A percentile compares a stretch with the other conserved stretches of the same genome.
These are phyloP conservation scores for Hyphodiscus hymeniophilus DNA, from an alignment of 495 filamentous ascomycete species.

Conservation along the genomic window DNA sequence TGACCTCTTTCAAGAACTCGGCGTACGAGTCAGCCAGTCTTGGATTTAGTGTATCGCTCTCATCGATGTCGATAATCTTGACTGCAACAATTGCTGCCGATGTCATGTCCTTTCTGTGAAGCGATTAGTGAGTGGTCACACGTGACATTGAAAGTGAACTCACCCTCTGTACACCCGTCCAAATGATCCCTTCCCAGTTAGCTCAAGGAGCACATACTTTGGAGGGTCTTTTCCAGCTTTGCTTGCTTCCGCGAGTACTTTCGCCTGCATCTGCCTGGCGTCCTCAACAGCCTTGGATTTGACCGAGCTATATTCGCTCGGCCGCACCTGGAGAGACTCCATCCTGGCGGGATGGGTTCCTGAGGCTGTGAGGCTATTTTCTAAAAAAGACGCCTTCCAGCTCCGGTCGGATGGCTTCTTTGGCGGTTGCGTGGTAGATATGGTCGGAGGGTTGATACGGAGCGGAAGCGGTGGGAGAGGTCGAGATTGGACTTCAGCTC, in stretches of 20 bases:
- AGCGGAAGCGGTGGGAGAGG: background rate
- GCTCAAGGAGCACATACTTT: conserved; percentile 70
- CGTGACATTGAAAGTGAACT: conserved; percentile 12
- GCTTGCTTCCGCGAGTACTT: conserved; percentile 38
- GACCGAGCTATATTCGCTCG: conserved; percentile 2
- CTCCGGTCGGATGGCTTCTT: background rate
- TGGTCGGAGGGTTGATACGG: background rate
- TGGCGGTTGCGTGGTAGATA: background rate
- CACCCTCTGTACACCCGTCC: conserved; percentile 88
- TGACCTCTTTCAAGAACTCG: conserved; percentile 84
- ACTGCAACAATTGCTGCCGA: conserved; percentile 69
- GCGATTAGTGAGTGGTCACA: conserved; percentile 4
- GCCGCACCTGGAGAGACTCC: conserved; percentile 4
- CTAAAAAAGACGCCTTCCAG: background rate
- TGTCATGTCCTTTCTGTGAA: conserved; percentile 41
- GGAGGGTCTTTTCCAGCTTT: conserved; percentile 40
- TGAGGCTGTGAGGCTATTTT: background rate
- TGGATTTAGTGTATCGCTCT: conserved; percentile 64
- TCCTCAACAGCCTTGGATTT: conserved; percentile 38
- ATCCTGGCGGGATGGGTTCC: background rate
- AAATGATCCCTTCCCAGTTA: conserved; percentile 94
- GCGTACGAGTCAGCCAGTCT: conserved; percentile 72
- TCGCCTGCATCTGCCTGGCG: conserved; percentile 44
- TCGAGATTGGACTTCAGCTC: background rate
- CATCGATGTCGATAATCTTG: conserved; percentile 95